Base-by-base conservation (phyloP, 2,329 filamentous ascomycete species). In the Aspergillus sergii region DNA sequence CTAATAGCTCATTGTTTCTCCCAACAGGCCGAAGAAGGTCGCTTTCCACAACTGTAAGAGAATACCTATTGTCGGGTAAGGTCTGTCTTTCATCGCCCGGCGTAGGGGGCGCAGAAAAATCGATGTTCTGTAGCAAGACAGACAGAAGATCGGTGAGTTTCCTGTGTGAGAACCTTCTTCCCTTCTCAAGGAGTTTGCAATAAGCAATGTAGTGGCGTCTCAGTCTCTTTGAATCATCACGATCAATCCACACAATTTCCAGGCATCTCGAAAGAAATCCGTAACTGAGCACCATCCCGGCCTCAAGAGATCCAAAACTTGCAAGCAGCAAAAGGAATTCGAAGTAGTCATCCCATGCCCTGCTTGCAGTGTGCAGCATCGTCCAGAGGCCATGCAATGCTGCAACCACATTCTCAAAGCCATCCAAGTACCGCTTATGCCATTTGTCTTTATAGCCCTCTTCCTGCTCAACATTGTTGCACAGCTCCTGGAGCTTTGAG, bases 311-410 rank as follows among this genome's bases (percentile, higher is more conserved):
- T 1, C 90, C 90, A 60, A 92, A 76, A 53, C 80, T 82, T 16
- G 88, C 87, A 72, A 94, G 89, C n/a, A 80, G 80, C n/a, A 85
- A 73, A 65, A 94, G 81, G n/a, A 91, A 83, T 14, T 85, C 85
- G 72, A 94, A 94, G 62, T 90, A 89, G 70, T 94, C 91, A 48
- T 89, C 86, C 92, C 92, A 95, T 3, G 90, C 85, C 61, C 88
- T 86, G 32, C 87, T 79, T 53, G 84, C 81, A 3, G 80, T 76
- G 64, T 91, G 87, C 61, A 93, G 87, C n/a, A 78, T 80, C 3
- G 84, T 79, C 86, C 88, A 92, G 4, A 92, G 75, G 26, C 82
- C 75, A 34, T 82, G 79, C 57, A 93, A 81, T 26, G 87, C 78
- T 21, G 71, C 69, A 46, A 88, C 68, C 32, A 79, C 64, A 46